phyloP scores from a whole-genome alignment of 495 filamentous ascomycete genomes.

The Saxophila tyrrhenica region DNA sequence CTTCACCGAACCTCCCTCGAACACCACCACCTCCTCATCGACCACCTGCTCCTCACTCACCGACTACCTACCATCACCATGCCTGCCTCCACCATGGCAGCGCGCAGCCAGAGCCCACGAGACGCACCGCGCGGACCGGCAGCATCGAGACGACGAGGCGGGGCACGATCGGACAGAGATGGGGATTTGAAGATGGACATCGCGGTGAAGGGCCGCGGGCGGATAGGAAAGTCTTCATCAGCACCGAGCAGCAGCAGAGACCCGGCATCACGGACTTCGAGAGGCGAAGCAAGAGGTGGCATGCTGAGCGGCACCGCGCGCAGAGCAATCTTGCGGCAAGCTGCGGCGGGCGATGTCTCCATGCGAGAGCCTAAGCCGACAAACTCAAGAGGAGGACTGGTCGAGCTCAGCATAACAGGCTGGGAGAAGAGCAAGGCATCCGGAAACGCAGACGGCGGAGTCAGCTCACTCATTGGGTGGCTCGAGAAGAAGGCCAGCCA shows the following conservation, averaged over 20 bases:
- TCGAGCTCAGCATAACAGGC: slow-evolving; percentile 48
- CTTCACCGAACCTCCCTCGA: background rate
- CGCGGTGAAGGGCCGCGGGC: slow-evolving; percentile 32
- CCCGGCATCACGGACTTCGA: background rate
- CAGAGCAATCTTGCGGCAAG: slow-evolving; percentile 13
- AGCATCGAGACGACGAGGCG: background rate
- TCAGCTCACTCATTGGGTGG: slow-evolving; percentile 60
- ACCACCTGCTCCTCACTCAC: background rate
- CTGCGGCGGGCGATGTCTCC: slow-evolving; percentile 10
- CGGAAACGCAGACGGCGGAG: slow-evolving; percentile 56
- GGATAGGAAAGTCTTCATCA: slow-evolving; percentile 18
- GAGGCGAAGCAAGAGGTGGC: background rate
- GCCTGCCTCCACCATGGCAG: background rate
- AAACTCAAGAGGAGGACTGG: slow-evolving; percentile 7
- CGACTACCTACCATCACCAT: background rate
- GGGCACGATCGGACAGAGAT: slow-evolving; percentile 49
- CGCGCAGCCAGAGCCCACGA: background rate
- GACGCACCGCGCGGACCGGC: background rate
- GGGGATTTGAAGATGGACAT: slow-evolving; percentile 74
- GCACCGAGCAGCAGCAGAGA: background rate
- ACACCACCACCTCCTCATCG: background rate
- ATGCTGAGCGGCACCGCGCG: slow-evolving; percentile 12
- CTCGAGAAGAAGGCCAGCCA: slow-evolving; percentile 65
- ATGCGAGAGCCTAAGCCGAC: slow-evolving; percentile 9
- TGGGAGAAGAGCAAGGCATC: slow-evolving; percentile 68